Percentiles rank a stretch among this genome's conserved stretches.
Evolutionary conservation across 164 flowering plant genomes (phyloP).

Genomic region (Tinospora cordifolia): DNA sequence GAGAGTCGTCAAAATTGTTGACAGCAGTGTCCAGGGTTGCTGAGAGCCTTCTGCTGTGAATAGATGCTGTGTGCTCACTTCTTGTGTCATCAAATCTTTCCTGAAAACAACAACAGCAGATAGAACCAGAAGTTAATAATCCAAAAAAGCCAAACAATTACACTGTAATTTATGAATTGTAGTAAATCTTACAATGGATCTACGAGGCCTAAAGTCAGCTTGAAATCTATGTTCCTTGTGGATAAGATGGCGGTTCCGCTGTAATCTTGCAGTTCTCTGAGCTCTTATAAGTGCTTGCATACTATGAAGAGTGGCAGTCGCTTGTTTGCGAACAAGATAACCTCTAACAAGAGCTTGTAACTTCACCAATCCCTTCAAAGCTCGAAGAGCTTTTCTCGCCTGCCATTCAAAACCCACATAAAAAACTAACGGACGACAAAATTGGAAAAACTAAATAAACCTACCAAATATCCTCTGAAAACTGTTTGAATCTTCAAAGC

Average conservation of each 20-base stretch:
- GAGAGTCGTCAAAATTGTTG: constrained; percentile 50
- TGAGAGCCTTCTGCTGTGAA: constrained; percentile 66
- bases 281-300: constrained; percentile 81
- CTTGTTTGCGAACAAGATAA: constrained; percentile 63
- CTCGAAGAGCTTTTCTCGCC: constrained; percentile 85
- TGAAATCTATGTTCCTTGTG: constrained; percentile 19
- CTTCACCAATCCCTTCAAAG: constrained; percentile 68
- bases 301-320: constrained; percentile 58
- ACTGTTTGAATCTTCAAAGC: constrained; percentile 69
- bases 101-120: constrained; percentile 28
- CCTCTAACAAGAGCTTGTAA: constrained; percentile 77
- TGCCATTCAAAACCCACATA: constrained; percentile 17
- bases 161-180: too few relatives aligned
- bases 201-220: too few relatives aligned
- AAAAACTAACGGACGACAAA: background rate
- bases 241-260: constrained; percentile 22
- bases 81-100: constrained; percentile 59
- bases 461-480: constrained; percentile 76
- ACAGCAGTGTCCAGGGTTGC: constrained; percentile 37
- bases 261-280: constrained; percentile 50
- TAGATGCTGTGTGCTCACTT: constrained; percentile 43
- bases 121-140: too few relatives aligned
- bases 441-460: constrained; percentile 1
- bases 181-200: constrained; percentile 35
- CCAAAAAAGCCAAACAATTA: too few relatives aligned